Base-by-base conservation (phyloP, 2,329 filamentous ascomycete species). In the Cyphellophora attinorum region DNA sequence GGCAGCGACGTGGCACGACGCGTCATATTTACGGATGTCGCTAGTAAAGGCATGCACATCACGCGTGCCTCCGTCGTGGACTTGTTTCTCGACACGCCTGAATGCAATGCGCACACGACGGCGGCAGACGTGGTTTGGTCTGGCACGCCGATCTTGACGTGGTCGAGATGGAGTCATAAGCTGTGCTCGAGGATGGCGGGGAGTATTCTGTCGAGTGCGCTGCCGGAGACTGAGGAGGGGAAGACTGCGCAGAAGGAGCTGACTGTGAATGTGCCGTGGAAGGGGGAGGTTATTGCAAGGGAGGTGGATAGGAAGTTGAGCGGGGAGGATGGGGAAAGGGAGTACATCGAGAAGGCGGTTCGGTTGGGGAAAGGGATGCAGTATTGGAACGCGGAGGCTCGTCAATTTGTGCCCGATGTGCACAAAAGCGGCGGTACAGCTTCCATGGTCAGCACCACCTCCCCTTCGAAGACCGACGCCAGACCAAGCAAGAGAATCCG, bases 111-210 rank as follows among this genome's bases (percentile, higher is more conserved):
- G 2, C 91, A 98, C 58, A 98, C 91, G 1, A 98, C 91, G 2
- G 91, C 91, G 2, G 93, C 91, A 10, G 91, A 98, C 52, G 81
- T 96, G 1, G 68, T 98, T 5, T 98, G 91, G 91, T 93, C 84
- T 34, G 93, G 88, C 48, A 96, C 91, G 1, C 91, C 91, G 4
- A 65, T 98, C 14, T 68, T 98, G 17, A 98, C 91, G 0, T 68
- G 91, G 18, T 88, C 91, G 8, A 76, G 91, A 21, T 95, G 96
- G 57, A 75, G 82, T 33, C 95, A 95, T 62, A 98, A 98, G 61
- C 98, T 98, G 91, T 98, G 91, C 59, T 93, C 85, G 28, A 82
- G 91, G 35, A 98, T 98, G 82, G 91, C 89, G 5, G 88, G 91
- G 5, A 94, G 85, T 8, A 96, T 98, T 37, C 69, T 98, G 18